Conservation (phyloP, 345 rosid genomes). For the Tarenaya hassleriana region DNA sequence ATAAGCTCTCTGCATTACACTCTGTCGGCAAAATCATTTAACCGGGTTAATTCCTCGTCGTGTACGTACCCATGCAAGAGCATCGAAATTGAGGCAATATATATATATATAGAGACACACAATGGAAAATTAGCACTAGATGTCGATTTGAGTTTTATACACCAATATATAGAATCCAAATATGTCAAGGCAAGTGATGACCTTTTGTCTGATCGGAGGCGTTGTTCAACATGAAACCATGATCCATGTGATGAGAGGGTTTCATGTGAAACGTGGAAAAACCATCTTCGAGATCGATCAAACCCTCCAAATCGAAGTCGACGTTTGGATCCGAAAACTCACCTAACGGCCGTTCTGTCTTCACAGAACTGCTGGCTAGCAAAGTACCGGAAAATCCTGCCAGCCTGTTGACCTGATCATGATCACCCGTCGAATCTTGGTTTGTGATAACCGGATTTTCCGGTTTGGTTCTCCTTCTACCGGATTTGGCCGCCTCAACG, state of each 20-base stretch:
- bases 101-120: too few species aligned
- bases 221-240: slow-evolving; percentile 24
- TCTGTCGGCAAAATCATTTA: too few species aligned
- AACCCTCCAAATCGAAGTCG: slow-evolving; percentile 33
- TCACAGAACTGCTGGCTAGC: slow-evolving; percentile 23
- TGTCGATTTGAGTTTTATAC: too few species aligned
- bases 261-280: slow-evolving; percentile 28
- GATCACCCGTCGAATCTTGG: background rate
- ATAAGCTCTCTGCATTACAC: too few species aligned
- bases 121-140: too few species aligned
- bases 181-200: slow-evolving; percentile 12
- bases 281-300: slow-evolving; percentile 33
- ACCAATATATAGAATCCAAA: too few species aligned
- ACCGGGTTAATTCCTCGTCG: too few species aligned
- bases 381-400: slow-evolving; percentile 25
- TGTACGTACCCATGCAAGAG: too few species aligned
- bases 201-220: slow-evolving; percentile 22
- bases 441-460: background rate
- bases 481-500: slow-evolving; percentile 25
- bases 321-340: slow-evolving; percentile 24
- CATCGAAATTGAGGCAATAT: too few species aligned
- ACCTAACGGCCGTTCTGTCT: slow-evolving; percentile 31
- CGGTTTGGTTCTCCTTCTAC: slow-evolving; percentile 12
- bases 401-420: slow-evolving; percentile 21
- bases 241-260: slow-evolving; percentile 26